A percentile compares a stretch with the other conserved stretches of the same genome.
These are phyloP conservation scores for Zygnema cylindricum DNA, from an alignment of 139 green algal species.

Conservation along the genomic window DNA sequence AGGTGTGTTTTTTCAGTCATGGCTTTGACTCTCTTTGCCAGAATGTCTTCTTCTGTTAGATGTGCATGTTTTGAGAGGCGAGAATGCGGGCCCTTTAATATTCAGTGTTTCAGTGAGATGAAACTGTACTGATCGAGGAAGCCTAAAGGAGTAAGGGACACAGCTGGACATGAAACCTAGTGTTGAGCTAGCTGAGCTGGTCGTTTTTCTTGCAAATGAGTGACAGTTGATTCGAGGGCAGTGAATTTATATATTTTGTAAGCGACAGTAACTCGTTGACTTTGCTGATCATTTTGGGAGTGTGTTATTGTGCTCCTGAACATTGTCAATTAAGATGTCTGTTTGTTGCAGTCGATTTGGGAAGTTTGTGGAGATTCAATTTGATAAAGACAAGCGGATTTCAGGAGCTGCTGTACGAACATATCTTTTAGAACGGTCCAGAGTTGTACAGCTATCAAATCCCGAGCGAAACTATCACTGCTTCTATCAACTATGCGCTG, in stretches of 20 bases:
- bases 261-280: background rate
- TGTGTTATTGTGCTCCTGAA: background rate
- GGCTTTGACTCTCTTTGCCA: background rate
- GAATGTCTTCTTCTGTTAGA: background rate
- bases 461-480: slow-evolving; percentile 98
- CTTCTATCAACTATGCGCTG: slow-evolving; percentile 97
- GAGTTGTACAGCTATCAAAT: slow-evolving; percentile 89
- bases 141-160: background rate
- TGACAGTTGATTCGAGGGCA: background rate
- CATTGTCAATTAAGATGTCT: background rate
- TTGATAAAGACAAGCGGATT: slow-evolving; percentile 71
- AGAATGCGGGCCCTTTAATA: background rate
- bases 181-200: background rate
- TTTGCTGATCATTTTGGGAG: background rate
- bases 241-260: background rate
- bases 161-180: background rate
- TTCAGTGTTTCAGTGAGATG: background rate
- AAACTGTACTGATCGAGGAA: background rate
- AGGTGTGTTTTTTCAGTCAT: slow-evolving; percentile 9
- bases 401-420: slow-evolving; percentile 74
- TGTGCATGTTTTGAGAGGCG: background rate
- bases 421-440: slow-evolving; percentile 95
- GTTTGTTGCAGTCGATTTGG: slow-evolving; percentile 84
- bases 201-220: background rate
- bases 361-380: slow-evolving; percentile 99